Evolutionary conservation across 192 early-diverging fungal species (phyloP), one percentile per base, ranked within the genome.

Genomic region (Coemansia sp.): DNA sequence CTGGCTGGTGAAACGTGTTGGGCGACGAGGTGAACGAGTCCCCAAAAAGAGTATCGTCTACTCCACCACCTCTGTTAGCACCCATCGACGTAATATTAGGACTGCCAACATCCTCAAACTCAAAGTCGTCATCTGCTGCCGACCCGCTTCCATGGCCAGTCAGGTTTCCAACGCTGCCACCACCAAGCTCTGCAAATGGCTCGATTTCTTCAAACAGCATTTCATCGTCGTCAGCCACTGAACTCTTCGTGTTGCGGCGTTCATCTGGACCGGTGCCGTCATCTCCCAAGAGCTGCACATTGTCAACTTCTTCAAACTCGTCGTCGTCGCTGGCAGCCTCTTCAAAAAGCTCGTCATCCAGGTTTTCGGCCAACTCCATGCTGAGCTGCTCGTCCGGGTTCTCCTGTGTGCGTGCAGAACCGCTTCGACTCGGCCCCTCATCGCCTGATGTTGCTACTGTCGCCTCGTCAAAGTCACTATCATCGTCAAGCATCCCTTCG

Each of bases 271-370:
- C 26, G 26, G 31, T 9, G 7, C 23, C 59, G 52, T 51, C 48
- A 51, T 51, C 64, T 48, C 34, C 61, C 8, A 70, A 40, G 13
- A 75, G 71, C 56, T 72, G 61, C 4, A 68, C 45, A 25, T 58
- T 48, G 48, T 75, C 73, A 28, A 81, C 72, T 12, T 72, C 79
- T 28, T 81, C 79, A 60, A 81, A 81, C 33, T 72, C 73, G 51
- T 81, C 79, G 39, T 81, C 79, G 7, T 79, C 77, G 64, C 71
- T 74, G 10, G 23, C 61, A 30, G 16, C 64, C 12, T 58, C 76
- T 7, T 68, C 66, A 42, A 71, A 48, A 25, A 79, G 33, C 20
- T 59, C 67, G 16, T 73, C 63, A 34, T 69, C 69, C 3, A 71
- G 35, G 35, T 43, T 68, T 29, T 71, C 65, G 1, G 40, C 63